These are phyloP conservation scores for Endothia cerciana DNA, from an alignment of 2,329 filamentous ascomycete species.

Conservation along the genomic window DNA sequence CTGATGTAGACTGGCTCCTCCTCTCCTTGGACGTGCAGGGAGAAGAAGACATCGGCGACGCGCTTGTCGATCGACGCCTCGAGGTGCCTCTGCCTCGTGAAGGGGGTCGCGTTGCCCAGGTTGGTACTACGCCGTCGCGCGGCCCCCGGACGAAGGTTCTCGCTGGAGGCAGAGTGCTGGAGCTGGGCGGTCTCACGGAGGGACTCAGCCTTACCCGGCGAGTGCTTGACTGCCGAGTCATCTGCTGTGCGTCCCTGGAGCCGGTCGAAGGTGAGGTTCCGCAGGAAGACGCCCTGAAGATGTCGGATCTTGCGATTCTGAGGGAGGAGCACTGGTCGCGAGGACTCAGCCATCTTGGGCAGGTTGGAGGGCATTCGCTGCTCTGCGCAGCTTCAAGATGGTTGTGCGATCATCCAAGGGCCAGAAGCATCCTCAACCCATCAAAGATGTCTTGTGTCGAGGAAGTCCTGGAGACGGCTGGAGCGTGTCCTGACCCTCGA, in stretches of 20 bases:
- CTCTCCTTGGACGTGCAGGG: conserved; percentile 70
- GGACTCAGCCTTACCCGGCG: conserved; percentile 66
- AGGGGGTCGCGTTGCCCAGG: conserved; percentile 50
- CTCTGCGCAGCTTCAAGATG: conserved; percentile 22
- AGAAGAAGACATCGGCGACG: conserved; percentile 89
- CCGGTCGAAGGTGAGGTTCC: conserved; percentile 75
- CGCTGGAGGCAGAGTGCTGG: conserved; percentile 60
- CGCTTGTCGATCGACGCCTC: conserved; percentile 72
- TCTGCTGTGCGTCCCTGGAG: conserved; percentile 68
- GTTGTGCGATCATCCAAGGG: conserved; percentile 21
- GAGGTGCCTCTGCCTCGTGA: conserved; percentile 71
- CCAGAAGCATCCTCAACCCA: background rate
- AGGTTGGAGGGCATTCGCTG: conserved; percentile 7
- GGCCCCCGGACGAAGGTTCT: conserved; percentile 47
- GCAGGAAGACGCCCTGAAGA: conserved; percentile 82
- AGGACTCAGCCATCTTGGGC: conserved; percentile 38
- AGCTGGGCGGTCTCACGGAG: conserved; percentile 52
- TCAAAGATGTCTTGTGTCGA: background rate
- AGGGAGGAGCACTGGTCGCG: conserved; percentile 57
- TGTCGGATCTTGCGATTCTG: conserved; percentile 90
- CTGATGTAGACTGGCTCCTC: conserved; percentile 86
- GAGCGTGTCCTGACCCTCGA: background rate
- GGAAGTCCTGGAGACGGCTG: background rate
- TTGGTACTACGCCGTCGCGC: conserved; percentile 53
- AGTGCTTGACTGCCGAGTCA: conserved; percentile 74